phyloP scores from a whole-genome alignment of 495 filamentous ascomycete species.

The Hypoxylon subgilvum region DNA sequence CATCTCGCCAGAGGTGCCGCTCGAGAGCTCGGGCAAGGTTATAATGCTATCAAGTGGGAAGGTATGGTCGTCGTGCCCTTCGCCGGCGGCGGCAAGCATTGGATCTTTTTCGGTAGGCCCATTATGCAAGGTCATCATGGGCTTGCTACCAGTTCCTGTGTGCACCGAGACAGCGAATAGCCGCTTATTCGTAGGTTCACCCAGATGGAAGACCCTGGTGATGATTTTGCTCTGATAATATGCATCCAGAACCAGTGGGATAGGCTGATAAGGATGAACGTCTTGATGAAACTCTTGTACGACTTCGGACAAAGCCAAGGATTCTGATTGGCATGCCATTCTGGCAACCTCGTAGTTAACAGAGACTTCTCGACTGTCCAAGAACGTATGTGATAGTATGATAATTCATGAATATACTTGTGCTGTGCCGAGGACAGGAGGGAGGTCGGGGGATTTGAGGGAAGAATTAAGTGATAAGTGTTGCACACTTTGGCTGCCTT shows the following conservation, averaged over 20 bases:
- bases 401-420: too few species aligned
- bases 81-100: slow-evolving; percentile 12
- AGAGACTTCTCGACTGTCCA: too few species aligned
- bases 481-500: too few species aligned
- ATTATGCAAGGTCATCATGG: slow-evolving; percentile 7
- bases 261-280: slow-evolving; percentile 1
- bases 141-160: slow-evolving; percentile 4
- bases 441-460: too few species aligned
- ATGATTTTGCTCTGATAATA: not conserved
- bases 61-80: not conserved
- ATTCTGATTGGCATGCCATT: too few species aligned
- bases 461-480: too few species aligned
- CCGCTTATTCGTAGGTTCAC: not conserved
- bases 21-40: not conserved
- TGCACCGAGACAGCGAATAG: slow-evolving; percentile 9
- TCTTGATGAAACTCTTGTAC: too few species aligned
- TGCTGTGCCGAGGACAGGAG: too few species aligned
- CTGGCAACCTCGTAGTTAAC: too few species aligned
- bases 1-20: not conserved
- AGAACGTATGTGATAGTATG: too few species aligned
- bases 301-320: too few species aligned
- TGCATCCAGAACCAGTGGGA: not conserved
- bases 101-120: slow-evolving; percentile 8
- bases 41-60: slow-evolving; percentile 1
- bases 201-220: not conserved